A percentile compares a stretch with the other conserved stretches of the same genome.
phyloP scores from a whole-genome alignment of 306 rosid species.

The Rosa multiflora region DNA sequence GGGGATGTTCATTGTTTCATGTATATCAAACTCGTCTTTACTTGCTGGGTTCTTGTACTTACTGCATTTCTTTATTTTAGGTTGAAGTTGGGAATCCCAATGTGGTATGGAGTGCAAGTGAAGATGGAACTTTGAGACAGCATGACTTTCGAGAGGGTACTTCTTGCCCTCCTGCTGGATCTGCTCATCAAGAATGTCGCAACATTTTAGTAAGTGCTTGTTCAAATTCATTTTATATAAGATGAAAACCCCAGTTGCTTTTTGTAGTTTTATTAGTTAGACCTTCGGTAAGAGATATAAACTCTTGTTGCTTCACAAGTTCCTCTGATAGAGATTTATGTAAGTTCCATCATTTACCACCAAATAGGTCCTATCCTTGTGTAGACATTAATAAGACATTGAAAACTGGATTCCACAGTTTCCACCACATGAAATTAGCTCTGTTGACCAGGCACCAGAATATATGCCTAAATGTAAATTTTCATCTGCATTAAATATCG shows the following conservation, averaged over 20 bases:
- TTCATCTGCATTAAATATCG: neutral
- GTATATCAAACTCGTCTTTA: conserved; percentile 9
- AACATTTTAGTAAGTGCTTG: conserved; percentile 66
- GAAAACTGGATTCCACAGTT: neutral
- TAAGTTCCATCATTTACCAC: neutral
- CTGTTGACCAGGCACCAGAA: neutral
- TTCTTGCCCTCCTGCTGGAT: conserved; percentile 87
- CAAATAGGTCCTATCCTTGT: neutral
- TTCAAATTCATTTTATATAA: neutral
- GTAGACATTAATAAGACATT: neutral
- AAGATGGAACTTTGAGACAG: conserved; percentile 97
- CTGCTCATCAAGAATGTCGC: conserved; percentile 86
- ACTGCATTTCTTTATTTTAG: conserved; percentile 40
- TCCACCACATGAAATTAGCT: neutral
- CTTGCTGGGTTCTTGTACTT: conserved; percentile 27
- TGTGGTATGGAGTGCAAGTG: conserved; percentile 99
- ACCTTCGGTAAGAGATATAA: neutral
- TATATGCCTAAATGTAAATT: neutral
- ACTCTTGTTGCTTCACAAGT: neutral
- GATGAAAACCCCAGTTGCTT: neutral
- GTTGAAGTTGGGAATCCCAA: conserved; percentile 96
- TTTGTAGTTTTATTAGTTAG: neutral
- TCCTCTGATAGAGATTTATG: neutral
- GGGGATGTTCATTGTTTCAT: neutral
- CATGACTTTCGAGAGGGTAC: conserved; percentile 92